phyloP scores from a whole-genome alignment of 148 eudicot species.

The Vaccinium macrocarpon region DNA sequence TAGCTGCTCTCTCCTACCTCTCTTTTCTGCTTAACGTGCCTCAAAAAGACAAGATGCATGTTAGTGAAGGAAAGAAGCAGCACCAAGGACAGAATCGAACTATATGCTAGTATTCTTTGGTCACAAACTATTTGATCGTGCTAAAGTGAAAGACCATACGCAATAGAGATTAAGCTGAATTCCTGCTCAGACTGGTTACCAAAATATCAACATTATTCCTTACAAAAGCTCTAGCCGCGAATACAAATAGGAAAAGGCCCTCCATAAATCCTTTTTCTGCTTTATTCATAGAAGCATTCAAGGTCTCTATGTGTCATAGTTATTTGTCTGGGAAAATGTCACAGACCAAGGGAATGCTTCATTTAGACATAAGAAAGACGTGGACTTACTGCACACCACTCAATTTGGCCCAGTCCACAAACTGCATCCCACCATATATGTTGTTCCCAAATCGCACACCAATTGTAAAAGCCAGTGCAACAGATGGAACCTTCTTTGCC shows the following conservation, averaged over 20 bases:
- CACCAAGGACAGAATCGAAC: not conserved
- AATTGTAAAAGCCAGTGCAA: conserved; percentile 59
- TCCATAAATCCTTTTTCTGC: not conserved
- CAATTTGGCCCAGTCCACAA: conserved; percentile 63
- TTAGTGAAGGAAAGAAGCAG: not conserved
- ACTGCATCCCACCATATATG: conserved; percentile 66
- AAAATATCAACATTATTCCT: not conserved
- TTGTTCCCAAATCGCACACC: conserved; percentile 70
- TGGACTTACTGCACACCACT: conserved; percentile 49
- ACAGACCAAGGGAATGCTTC: not conserved
- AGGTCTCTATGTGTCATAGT: not conserved
- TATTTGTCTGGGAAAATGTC: not conserved
- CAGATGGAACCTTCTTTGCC: conserved; percentile 54
- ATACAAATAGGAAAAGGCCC: not conserved
- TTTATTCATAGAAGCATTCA: not conserved
- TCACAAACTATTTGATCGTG: not conserved
- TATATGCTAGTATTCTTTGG: not conserved
- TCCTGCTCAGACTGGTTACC: not conserved
- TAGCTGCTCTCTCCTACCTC: not conserved
- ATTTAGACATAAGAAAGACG: not conserved
- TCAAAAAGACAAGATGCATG: not conserved
- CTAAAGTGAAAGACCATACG: not conserved
- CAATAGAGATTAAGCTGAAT: not conserved
- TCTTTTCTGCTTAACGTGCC: not conserved
- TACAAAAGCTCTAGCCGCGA: not conserved